phyloP scores from a whole-genome alignment of 306 rosid species.

The Acmispon strigosus region DNA sequence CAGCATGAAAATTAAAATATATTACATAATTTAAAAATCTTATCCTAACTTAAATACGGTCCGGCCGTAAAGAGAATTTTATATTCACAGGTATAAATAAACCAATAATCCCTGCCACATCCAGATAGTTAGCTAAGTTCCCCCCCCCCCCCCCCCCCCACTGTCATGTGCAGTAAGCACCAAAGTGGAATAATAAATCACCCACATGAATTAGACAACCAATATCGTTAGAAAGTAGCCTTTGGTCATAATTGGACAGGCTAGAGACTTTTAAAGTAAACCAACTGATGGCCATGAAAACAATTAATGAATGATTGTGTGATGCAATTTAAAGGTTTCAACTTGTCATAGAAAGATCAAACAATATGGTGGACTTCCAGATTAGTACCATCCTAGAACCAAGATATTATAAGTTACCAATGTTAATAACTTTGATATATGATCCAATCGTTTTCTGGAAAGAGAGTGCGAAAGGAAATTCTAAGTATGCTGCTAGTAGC shows the following conservation, averaged over 20 bases:
- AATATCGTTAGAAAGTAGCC: not conserved
- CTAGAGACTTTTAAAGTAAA: not conserved
- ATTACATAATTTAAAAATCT: not conserved
- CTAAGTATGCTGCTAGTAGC: not conserved
- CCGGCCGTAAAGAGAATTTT: not conserved
- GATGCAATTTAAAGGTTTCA: not conserved
- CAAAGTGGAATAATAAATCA: not conserved
- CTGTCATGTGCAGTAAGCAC: not conserved
- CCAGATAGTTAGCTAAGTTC: not conserved
- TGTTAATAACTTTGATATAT: not conserved
- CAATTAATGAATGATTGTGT: not conserved
- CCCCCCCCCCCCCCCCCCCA: not conserved
- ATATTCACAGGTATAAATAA: not conserved
- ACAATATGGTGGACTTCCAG: not conserved
- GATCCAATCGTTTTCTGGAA: not conserved
- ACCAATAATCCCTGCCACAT: not conserved
- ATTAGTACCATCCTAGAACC: conserved; percentile 2
- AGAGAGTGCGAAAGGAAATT: not conserved
- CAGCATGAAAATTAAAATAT: not conserved
- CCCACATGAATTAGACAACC: not conserved
- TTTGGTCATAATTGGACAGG: not conserved
- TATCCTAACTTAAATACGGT: not conserved
- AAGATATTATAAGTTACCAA: not conserved
- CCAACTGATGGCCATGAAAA: not conserved
- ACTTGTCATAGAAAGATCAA: not conserved